phyloP scores from a whole-genome alignment of 2,329 filamentous ascomycete species.

The Fusarium globosum region DNA sequence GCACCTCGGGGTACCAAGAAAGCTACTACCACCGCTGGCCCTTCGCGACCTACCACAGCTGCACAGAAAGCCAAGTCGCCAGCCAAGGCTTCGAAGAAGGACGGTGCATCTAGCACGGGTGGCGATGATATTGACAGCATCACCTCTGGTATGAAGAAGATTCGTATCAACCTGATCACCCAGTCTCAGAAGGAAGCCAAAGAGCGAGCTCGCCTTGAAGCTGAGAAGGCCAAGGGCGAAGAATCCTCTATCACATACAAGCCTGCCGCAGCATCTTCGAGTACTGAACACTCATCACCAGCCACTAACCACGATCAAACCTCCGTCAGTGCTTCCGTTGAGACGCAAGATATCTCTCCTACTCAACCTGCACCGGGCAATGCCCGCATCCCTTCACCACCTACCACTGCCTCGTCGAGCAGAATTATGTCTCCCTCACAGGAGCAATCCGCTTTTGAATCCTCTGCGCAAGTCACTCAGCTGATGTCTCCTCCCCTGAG shows the following conservation, averaged over 20 bases:
- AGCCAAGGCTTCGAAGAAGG: conserved; percentile 23
- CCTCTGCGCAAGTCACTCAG: conserved; percentile 37
- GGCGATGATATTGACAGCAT: conserved; percentile 64
- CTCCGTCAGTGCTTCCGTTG: background rate
- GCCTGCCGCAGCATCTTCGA: background rate
- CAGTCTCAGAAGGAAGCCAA: conserved; percentile 68
- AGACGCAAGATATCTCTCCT: conserved; percentile 23
- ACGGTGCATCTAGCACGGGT: conserved; percentile 17
- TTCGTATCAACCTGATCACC: conserved; percentile 71
- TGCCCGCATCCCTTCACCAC: conserved; percentile 31
- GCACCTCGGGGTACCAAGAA: conserved; percentile 54
- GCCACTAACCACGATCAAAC: background rate
- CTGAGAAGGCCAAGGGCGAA: conserved; percentile 26
- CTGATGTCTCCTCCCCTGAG: conserved; percentile 42
- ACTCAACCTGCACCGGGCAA: conserved; percentile 17
- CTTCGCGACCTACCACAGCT: conserved; percentile 23
- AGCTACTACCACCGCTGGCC: conserved; percentile 35
- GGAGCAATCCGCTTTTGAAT: conserved; percentile 37
- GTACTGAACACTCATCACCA: conserved; percentile 2
- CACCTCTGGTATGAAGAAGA: conserved; percentile 69
- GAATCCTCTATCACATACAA: conserved; percentile 8
- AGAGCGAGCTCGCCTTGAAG: conserved; percentile 49
- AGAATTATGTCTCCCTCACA: conserved; percentile 42
- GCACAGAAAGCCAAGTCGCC: conserved; percentile 25
- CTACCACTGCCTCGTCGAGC: conserved; percentile 42